A percentile compares a stretch with the other conserved stretches of the same genome.
These are phyloP conservation scores for Amphirosellinia nigrospora DNA, from an alignment of 495 filamentous ascomycete species.

Conservation along the genomic window DNA sequence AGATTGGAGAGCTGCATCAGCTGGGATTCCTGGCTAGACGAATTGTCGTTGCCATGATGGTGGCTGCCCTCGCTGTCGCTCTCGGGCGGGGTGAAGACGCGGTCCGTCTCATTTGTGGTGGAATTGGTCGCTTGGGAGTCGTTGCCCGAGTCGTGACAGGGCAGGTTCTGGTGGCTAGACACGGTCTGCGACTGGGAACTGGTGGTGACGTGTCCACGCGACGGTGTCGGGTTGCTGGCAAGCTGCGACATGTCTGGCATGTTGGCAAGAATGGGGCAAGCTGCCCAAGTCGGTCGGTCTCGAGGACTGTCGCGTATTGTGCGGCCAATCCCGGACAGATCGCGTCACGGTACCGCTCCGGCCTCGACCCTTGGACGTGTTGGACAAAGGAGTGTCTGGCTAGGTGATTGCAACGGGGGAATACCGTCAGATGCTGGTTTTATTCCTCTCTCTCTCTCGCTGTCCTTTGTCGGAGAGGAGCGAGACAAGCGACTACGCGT, in stretches of 20 bases:
- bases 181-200: constrained; percentile 24
- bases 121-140: constrained; percentile 49
- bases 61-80: constrained; percentile 52
- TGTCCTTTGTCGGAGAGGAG: constrained; percentile 24
- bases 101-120: constrained; percentile 50
- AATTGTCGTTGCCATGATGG: constrained; percentile 40
- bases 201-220: neutral
- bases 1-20: constrained; percentile 59
- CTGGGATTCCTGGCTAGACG: constrained; percentile 56
- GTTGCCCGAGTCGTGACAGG: constrained; percentile 43
- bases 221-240: constrained; percentile 3
- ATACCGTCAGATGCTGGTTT: neutral
- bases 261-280: constrained; percentile 11
- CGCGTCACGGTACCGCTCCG: constrained; percentile 16
- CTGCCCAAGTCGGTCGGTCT: neutral
- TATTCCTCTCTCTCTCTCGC: neutral
- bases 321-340: constrained; percentile 20
- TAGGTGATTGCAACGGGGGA: neutral
- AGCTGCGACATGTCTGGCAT: constrained; percentile 31
- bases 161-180: constrained; percentile 30
- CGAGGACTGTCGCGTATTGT: constrained; percentile 23
- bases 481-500: constrained; percentile 25
- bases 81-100: constrained; percentile 53
- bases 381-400: neutral
- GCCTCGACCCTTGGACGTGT: neutral